Percentiles rank a stretch among this genome's conserved stretches.
These are phyloP conservation scores for Neurospora sp. DNA, from an alignment of 495 filamentous ascomycete genomes.

Conservation along the genomic window DNA sequence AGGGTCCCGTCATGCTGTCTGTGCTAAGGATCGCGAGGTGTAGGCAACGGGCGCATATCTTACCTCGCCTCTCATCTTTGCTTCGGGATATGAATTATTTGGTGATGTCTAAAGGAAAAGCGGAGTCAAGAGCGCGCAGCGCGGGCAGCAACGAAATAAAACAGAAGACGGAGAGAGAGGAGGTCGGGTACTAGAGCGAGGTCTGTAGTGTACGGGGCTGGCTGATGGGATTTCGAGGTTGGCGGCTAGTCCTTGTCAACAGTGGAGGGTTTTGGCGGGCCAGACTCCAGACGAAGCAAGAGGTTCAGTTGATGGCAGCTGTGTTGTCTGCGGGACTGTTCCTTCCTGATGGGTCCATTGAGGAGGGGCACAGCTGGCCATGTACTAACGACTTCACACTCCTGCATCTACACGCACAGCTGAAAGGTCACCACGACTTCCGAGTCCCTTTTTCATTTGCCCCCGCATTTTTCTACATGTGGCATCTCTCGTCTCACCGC, in stretches of 20 bases:
- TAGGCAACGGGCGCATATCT: slow-evolving; percentile 8
- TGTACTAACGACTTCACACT: background rate
- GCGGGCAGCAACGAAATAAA: background rate
- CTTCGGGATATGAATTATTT: slow-evolving; percentile 6
- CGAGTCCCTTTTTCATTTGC: background rate
- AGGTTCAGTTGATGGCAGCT: slow-evolving; percentile 6
- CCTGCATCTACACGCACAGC: background rate
- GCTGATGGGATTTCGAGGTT: background rate
- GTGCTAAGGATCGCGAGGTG: background rate
- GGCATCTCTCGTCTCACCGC: slow-evolving; percentile 7
- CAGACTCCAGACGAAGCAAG: slow-evolving; percentile 1
- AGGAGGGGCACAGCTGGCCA: background rate
- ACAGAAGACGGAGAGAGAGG: slow-evolving; percentile 6
- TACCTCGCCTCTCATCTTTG: slow-evolving; percentile 47
- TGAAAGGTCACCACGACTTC: background rate
- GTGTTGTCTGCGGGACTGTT: slow-evolving; percentile 2
- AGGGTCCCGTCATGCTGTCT: slow-evolving; percentile 1
- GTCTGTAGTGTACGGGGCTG: background rate
- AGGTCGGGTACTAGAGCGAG: background rate
- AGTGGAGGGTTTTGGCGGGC: background rate
- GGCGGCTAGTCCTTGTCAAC: background rate
- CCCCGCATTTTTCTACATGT: slow-evolving; percentile 5
- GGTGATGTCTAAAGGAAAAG: slow-evolving; percentile 4
- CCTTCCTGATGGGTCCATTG: slow-evolving; percentile 1
- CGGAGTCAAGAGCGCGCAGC: slow-evolving; percentile 12